A percentile compares a stretch with the other conserved stretches of the same genome.
These are phyloP conservation scores for Cnidoscolus chayamansa DNA, from an alignment of 441 rosid species.

Conservation along the genomic window DNA sequence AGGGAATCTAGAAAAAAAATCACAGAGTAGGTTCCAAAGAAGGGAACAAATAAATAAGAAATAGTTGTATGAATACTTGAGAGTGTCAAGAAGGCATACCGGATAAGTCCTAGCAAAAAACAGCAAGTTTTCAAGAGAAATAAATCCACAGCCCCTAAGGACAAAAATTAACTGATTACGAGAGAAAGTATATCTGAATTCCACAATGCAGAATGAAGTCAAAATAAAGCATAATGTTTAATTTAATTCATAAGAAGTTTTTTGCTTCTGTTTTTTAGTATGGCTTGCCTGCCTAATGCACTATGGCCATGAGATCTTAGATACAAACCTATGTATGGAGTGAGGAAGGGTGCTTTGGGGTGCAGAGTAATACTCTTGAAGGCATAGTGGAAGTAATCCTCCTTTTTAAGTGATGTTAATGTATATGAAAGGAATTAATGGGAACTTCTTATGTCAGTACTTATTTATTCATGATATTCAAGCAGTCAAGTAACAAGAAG, in stretches of 20 bases:
- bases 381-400: not conserved
- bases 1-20: slow-evolving; percentile 9
- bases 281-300: not conserved
- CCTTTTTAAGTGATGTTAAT: not conserved
- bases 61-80: not conserved
- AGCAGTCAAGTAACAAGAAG: not conserved
- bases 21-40: slow-evolving; percentile 5
- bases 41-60: not conserved
- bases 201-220: not conserved
- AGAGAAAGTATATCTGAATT: not conserved
- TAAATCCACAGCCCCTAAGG: slow-evolving; percentile 85
- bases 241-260: not conserved
- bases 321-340: not conserved
- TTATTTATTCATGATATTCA: not conserved
- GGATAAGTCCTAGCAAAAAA: slow-evolving; percentile 83
- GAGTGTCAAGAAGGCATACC: slow-evolving; percentile 38
- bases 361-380: not conserved
- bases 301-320: not conserved
- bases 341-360: not conserved
- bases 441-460: slow-evolving; percentile 5
- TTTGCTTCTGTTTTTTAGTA: not conserved
- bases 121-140: slow-evolving; percentile 82
- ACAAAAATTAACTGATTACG: slow-evolving; percentile 11
- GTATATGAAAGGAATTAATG: not conserved
- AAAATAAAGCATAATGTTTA: not conserved